phyloP scores from a whole-genome alignment of 495 filamentous ascomycete genomes.

The Neurospora sp. region DNA sequence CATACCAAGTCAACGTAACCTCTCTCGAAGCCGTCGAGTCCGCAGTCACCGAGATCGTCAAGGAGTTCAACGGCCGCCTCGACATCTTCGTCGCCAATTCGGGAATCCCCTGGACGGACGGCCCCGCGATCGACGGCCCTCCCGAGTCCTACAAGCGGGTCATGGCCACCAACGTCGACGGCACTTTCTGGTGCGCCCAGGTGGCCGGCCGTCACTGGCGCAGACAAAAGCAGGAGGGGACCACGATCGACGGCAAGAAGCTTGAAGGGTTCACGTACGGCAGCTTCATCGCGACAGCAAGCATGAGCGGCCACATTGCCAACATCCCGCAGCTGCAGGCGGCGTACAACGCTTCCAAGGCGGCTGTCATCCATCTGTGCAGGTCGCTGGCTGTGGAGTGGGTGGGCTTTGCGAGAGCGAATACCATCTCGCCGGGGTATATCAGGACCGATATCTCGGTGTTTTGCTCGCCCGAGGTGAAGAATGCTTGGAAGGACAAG shows the following conservation, averaged over 20 bases:
- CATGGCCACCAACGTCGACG: conserved; percentile 66
- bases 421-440: conserved; percentile 78
- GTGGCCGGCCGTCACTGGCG: conserved; percentile 61
- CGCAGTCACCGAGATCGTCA: conserved; percentile 47
- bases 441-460: conserved; percentile 74
- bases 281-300: conserved; percentile 69
- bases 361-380: conserved; percentile 77
- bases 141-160: conserved; percentile 58
- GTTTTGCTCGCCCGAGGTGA: conserved; percentile 60
- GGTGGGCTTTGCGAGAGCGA: conserved; percentile 74
- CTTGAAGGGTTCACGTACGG: conserved; percentile 57
- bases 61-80: conserved; percentile 62
- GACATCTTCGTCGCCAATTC: conserved; percentile 77
- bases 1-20: conserved; percentile 63
- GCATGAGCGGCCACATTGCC: conserved; percentile 77
- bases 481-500: conserved; percentile 67
- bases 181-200: conserved; percentile 71
- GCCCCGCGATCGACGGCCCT: conserved; percentile 54
- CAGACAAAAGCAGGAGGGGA: conserved; percentile 51
- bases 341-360: conserved; percentile 83
- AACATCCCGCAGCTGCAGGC: conserved; percentile 82
- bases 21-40: conserved; percentile 46
- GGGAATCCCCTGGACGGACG: conserved; percentile 64
- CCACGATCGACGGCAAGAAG: conserved; percentile 53
- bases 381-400: conserved; percentile 77